Percentiles rank a stretch among this genome's conserved stretches.
Conservation (phyloP, 306 rosid species). For the Biancaea sappan region DNA sequence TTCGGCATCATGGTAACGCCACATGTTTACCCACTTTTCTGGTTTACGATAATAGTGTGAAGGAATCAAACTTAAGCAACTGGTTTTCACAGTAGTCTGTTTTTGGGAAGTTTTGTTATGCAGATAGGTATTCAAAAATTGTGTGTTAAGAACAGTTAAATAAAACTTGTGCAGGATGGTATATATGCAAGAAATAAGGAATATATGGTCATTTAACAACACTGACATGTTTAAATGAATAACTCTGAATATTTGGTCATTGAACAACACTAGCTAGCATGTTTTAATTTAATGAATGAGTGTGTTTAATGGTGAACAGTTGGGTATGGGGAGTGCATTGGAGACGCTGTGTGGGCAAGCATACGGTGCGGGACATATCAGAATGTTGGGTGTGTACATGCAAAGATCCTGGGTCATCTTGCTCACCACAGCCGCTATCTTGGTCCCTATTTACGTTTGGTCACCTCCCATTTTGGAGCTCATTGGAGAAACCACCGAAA, state of each 20-base stretch:
- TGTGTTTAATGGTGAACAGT: slow-evolving; percentile 37
- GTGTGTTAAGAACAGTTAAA: no score
- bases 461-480: slow-evolving; percentile 62
- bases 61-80: not conserved
- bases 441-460: slow-evolving; percentile 74
- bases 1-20: slow-evolving; percentile 66
- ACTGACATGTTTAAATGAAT: not conserved
- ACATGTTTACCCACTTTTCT: not conserved
- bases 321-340: slow-evolving; percentile 93
- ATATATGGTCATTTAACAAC: not conserved
- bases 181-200: no score
- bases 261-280: not conserved
- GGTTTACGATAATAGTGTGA: no score
- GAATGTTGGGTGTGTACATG: slow-evolving; percentile 83
- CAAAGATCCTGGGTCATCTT: slow-evolving; percentile 86
- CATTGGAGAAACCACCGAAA: slow-evolving; percentile 54
- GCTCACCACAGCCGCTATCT: slow-evolving; percentile 42
- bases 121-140: no score
- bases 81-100: no score
- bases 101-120: no score
- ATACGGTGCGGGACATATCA: slow-evolving; percentile 66
- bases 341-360: slow-evolving; percentile 89
- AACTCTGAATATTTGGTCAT: not conserved
- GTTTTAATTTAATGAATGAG: not conserved
- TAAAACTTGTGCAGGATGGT: not conserved